A percentile compares a stretch with the other conserved stretches of the same genome.
Evolutionary conservation across 768 basidiomycete species (phyloP).

Genomic region (Mycena amicta): DNA sequence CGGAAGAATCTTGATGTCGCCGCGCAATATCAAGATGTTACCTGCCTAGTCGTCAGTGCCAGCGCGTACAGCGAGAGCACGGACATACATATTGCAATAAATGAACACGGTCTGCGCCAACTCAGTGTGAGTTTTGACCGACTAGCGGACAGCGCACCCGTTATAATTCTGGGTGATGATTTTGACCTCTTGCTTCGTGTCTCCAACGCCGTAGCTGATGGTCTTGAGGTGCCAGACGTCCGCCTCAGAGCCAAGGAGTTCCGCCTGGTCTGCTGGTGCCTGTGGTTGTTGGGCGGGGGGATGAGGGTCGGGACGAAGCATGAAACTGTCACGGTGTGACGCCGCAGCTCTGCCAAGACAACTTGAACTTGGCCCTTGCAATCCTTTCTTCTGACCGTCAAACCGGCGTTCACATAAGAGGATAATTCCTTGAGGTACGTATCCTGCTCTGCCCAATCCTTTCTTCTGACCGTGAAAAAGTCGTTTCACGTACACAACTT

Average conservation of each 20-base stretch:
- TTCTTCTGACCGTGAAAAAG: too few species aligned
- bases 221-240: slow-evolving; percentile 83
- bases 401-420: too few species aligned
- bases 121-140: slow-evolving; percentile 2
- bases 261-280: background rate
- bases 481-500: too few species aligned
- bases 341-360: background rate
- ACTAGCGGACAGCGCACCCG: slow-evolving; percentile 43
- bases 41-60: slow-evolving; percentile 43
- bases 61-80: background rate
- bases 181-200: slow-evolving; percentile 41
- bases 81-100: slow-evolving; percentile 81
- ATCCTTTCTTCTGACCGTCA: too few species aligned
- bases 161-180: slow-evolving; percentile 86
- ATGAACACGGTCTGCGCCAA: slow-evolving; percentile 79
- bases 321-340: background rate
- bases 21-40: slow-evolving; percentile 88
- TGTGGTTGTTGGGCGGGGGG: background rate
- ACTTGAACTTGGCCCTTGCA: too few species aligned
- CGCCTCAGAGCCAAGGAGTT: slow-evolving; percentile 35
- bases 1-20: slow-evolving; percentile 74
- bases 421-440: too few species aligned
- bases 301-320: background rate
- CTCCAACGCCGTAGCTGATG: slow-evolving; percentile 50
- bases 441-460: too few species aligned